Evolutionary conservation across 495 filamentous ascomycete species (phyloP), one percentile per base, ranked within the genome.

Genomic region (Hypoxylon fuscum): DNA sequence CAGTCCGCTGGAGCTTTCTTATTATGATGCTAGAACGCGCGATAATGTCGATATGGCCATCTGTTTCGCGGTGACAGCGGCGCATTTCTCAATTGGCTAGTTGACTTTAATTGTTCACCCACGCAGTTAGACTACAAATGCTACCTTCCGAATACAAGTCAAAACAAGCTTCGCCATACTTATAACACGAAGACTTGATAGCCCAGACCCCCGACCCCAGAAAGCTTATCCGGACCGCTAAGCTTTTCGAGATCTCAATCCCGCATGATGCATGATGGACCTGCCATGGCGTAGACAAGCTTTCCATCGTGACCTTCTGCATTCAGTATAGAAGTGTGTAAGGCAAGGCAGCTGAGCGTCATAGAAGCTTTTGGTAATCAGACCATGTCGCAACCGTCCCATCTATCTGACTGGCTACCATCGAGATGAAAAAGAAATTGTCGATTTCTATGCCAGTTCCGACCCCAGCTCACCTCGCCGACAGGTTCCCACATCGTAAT

Each of bases 151-250:
- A 38, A 2, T 38, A 3, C 35, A 38, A 38, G 35, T n/a, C 35
- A 38, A 15, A 38, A 38, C 35, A 38, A 38, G 35, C 35, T 38
- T 38, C 35, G 35, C 35, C 35, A 38, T 11, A 14, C 35, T 14
- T 7, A 38, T n/a, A 38, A 34, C 31, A 34, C 31, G 31, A 34
- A 34, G 31, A 12, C 10, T 11, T 34, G 31, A 34, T 34, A 34
- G 31, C 31, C 31, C 31, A 34, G 31, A 34, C 31, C 40, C 2
- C 8, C 3, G 11, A n/a, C 12, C 40, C 15, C 21, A 18, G 40
- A 42, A 42, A 42, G 40, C 40, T 42, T 42, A 45, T 45, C 41
- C 15, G 5, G 12, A 45, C 20, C 41, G 41, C 41, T 45, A 45
- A 45, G 41, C 41, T 45, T 45, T 45, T 22, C 10, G 41, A 27